Evolutionary conservation across 2,329 filamentous ascomycete genomes (phyloP), one percentile per base, ranked within the genome.

Genomic region (Shiraia sp.): DNA sequence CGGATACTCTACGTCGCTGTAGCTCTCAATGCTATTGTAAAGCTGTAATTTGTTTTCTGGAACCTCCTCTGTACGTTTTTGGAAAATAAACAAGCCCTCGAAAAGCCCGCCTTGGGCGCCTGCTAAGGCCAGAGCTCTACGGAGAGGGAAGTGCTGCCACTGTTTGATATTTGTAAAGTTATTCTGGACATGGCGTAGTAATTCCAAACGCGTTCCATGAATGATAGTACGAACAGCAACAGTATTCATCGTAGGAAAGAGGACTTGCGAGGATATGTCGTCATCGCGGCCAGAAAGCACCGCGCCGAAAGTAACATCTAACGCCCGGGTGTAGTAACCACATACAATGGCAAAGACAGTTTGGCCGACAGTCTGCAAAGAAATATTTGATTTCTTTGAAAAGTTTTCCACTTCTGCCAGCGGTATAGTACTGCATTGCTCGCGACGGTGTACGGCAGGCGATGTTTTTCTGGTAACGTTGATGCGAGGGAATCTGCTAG

Each of bases 211-310:
- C 0, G 77, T 82, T 2, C 88, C 88, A 55, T 93, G 87, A 2
- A 96, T 65, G 2, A 91, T 76, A 1, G 79, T 79, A 9, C 90
- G 79, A 6, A 95, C 75, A 0, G 86, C 81, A 0, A 96, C 83
- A 0, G 91, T 96, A 60, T 95, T 96, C 88, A 96, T 96, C 0
- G 87, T 89, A 0, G 91, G 92, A 57, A 96, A 96, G 61, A 91
- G 76, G 10, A 92, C 69, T 17, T 80, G 68, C 30, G 87, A 80
- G 0, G 82, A 79, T 12, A 80, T 78, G 32, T 87, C 84, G 8
- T 82, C 83, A 42, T 93, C 88, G n/a, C 92, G 80, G 12, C 92
- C 91, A 0, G 90, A 90, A 10, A 96, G 75, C 1, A 96, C 86
- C 0, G 88, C 81, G 1, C 92, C 92, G 60, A 93, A 96, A 0